A percentile compares a stretch with the other conserved stretches of the same genome.
Conservation (phyloP, 73 alveolate species). For the Paramecium octaurelia region DNA sequence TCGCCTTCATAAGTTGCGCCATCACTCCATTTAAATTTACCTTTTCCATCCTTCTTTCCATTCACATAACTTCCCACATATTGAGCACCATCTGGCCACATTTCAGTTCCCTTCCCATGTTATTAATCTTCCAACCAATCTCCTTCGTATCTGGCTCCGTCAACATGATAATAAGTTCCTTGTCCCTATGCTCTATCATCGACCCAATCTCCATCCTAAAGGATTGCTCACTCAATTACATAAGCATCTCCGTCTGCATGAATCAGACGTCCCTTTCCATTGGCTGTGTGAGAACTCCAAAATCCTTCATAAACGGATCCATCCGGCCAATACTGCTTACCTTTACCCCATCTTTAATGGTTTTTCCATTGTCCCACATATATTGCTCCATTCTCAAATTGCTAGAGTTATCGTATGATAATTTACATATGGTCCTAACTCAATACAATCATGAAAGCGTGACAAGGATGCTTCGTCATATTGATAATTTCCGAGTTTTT, state of each 20-base stretch:
- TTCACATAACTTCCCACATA: slow-evolving; percentile 41
- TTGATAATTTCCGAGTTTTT: slow-evolving; percentile 24
- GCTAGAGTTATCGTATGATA: background rate
- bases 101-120: slow-evolving; percentile 61
- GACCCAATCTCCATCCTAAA: slow-evolving; percentile 70
- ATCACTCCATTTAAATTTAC: slow-evolving; percentile 68
- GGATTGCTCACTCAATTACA: background rate
- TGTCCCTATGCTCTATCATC: slow-evolving; percentile 71
- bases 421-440: slow-evolving; percentile 44
- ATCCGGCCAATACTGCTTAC: slow-evolving; percentile 73
- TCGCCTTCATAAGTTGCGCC: slow-evolving; percentile 83
- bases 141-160: slow-evolving; percentile 64
- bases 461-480: background rate
- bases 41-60: slow-evolving; percentile 61
- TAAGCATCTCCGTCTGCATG: slow-evolving; percentile 79
- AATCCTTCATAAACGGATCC: slow-evolving; percentile 82
- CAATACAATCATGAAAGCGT: background rate
- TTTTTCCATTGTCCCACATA: slow-evolving; percentile 80
- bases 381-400: slow-evolving; percentile 62
- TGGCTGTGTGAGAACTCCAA: slow-evolving; percentile 76
- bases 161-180: slow-evolving; percentile 62
- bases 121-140: slow-evolving; percentile 62
- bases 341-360: slow-evolving; percentile 74
- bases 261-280: slow-evolving; percentile 76
- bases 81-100: slow-evolving; percentile 64